These are phyloP conservation scores for Linum lewisii DNA, from an alignment of 345 rosid genomes.

Conservation along the genomic window DNA sequence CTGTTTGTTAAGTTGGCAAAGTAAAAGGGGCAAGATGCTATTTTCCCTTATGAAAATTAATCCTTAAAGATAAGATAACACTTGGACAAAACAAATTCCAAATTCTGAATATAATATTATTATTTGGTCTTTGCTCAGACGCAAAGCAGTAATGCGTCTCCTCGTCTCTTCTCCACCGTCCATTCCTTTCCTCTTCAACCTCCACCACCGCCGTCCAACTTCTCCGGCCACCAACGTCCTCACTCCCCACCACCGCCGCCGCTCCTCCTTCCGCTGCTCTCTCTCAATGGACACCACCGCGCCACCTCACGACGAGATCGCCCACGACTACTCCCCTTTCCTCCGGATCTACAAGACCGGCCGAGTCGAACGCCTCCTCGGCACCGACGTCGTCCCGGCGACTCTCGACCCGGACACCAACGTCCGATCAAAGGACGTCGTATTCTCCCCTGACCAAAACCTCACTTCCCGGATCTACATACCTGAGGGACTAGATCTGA, in stretches of 20 bases:
- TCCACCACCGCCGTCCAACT: background rate
- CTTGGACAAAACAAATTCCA: no score
- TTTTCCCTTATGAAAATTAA: no score
- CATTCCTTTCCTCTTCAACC: background rate
- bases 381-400: conserved; percentile 5
- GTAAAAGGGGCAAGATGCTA: no score
- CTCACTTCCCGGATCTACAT: conserved; percentile 31
- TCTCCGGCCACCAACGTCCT: background rate
- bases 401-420: conserved; percentile 13
- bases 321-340: conserved; percentile 26
- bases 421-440: conserved; percentile 15
- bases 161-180: background rate
- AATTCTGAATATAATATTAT: no score
- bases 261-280: background rate
- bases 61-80: no score
- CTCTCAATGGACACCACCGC: background rate
- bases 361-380: conserved; percentile 1
- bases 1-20: no score
- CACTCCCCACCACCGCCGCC: background rate
- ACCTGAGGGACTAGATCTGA: conserved; percentile 15
- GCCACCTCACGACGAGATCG: conserved; percentile 11
- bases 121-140: no score
- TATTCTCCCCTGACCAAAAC: conserved; percentile 17
- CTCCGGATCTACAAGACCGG: conserved; percentile 12
- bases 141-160: background rate